Conservation (phyloP, 2,329 filamentous ascomycete species). For the Claviceps lovelessii region DNA sequence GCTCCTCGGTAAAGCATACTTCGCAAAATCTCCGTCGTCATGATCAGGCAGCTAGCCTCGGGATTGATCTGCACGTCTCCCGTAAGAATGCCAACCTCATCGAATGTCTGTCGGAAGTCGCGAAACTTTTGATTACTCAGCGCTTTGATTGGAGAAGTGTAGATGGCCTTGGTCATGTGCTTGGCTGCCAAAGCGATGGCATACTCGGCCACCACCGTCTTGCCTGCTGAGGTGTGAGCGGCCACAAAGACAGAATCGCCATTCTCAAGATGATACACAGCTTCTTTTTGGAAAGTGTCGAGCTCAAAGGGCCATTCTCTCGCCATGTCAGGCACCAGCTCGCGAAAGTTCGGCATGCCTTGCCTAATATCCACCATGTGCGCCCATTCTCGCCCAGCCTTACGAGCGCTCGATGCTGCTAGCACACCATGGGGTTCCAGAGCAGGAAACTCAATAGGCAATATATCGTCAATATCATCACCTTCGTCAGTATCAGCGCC, state of each 20-base stretch:
- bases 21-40: constrained; percentile 95
- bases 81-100: constrained; percentile 91
- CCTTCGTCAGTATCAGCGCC: constrained; percentile 33
- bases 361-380: constrained; percentile 95
- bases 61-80: constrained; percentile 97
- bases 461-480: constrained; percentile 65
- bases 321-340: constrained; percentile 92
- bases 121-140: constrained; percentile 97
- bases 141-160: constrained; percentile 96
- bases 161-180: constrained; percentile 99
- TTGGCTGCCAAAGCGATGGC: constrained; percentile 92
- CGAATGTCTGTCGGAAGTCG: constrained; percentile 79
- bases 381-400: constrained; percentile 78
- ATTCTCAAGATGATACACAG: constrained; percentile 90
- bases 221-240: constrained; percentile 92
- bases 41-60: constrained; percentile 94
- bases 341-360: constrained; percentile 84
- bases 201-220: constrained; percentile 96
- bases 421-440: constrained; percentile 72
- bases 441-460: constrained; percentile 88
- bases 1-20: constrained; percentile 97
- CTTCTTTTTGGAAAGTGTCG: constrained; percentile 96
- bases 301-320: constrained; percentile 93
- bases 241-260: constrained; percentile 97
- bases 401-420: constrained; percentile 54